These are phyloP conservation scores for Trichoderma asperelloides DNA, from an alignment of 495 filamentous ascomycete genomes.

Conservation along the genomic window DNA sequence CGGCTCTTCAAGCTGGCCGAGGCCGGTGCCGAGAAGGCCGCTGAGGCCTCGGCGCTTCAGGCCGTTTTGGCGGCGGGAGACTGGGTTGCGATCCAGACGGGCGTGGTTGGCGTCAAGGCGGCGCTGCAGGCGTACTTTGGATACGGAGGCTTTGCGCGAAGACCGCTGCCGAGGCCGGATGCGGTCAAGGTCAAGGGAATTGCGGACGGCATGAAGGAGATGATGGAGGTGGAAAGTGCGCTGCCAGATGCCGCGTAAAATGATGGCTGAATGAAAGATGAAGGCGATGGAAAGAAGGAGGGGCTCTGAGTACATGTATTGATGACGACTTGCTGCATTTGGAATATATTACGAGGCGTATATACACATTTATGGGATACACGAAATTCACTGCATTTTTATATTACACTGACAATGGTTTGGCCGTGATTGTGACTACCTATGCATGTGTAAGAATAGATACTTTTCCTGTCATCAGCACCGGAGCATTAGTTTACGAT, in stretches of 20 bases:
- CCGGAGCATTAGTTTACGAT: neutral
- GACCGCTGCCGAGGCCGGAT: slow-evolving; percentile 61
- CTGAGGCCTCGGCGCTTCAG: slow-evolving; percentile 69
- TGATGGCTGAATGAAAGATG: neutral
- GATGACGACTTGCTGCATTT: neutral
- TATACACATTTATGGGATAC: neutral
- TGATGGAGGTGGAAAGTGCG: neutral
- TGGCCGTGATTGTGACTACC: neutral
- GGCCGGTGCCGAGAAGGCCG: slow-evolving; percentile 44
- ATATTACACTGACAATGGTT: neutral
- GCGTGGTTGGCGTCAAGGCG: slow-evolving; percentile 79
- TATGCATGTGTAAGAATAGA: neutral
- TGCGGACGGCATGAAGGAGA: neutral
- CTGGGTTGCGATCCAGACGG: slow-evolving; percentile 80
- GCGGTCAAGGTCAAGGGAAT: neutral
- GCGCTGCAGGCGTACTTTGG: slow-evolving; percentile 67
- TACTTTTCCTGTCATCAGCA: neutral
- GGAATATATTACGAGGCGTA: neutral
- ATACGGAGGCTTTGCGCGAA: slow-evolving; percentile 70
- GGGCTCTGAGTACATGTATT: no score
- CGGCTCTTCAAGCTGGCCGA: slow-evolving; percentile 63
- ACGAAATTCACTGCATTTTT: neutral
- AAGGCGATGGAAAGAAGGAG: neutral
- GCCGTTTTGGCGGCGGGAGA: slow-evolving; percentile 73
- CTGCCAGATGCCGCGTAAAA: neutral